phyloP scores from a whole-genome alignment of 2,329 filamentous ascomycete genomes.

The Samsoniella hepiali region DNA sequence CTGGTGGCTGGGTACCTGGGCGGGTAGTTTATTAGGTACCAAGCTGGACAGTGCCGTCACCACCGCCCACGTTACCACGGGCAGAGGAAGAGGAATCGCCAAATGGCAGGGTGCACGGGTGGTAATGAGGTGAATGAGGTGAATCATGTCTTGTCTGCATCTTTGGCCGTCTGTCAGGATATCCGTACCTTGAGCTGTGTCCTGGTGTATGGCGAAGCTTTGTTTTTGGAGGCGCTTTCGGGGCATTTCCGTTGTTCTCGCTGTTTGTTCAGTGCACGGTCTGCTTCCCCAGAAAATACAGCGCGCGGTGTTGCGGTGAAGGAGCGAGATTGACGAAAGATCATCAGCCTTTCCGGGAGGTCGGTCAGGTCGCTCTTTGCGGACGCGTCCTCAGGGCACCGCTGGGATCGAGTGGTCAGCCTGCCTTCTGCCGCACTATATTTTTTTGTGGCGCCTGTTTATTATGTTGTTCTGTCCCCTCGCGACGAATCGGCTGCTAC shows the following conservation, averaged over 20 bases:
- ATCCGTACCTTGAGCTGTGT: slow-evolving; percentile 25
- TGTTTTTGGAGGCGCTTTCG: slow-evolving; percentile 33
- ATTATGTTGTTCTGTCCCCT: not conserved
- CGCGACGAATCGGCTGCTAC: not conserved
- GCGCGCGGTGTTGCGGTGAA: not conserved
- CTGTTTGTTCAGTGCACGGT: not conserved
- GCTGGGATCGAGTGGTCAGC: not conserved
- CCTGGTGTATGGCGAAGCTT: slow-evolving; percentile 36
- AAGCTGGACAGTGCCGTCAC: slow-evolving; percentile 7
- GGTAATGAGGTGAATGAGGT: not conserved
- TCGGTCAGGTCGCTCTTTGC: slow-evolving; percentile 1
- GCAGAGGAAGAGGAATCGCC: not conserved
- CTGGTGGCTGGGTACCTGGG: not conserved
- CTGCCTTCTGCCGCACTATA: not conserved
- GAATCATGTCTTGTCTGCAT: not conserved
- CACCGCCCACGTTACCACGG: not conserved
- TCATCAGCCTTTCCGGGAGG: not conserved
- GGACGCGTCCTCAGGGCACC: slow-evolving; percentile 5
- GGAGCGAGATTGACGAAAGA: not conserved
- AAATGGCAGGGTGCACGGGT: not conserved
- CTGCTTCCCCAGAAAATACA: not conserved
- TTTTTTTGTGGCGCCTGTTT: not conserved
- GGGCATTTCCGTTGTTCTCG: slow-evolving; percentile 25
- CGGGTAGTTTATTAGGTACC: too few species aligned
- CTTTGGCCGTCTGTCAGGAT: not conserved